A percentile compares a stretch with the other conserved stretches of the same genome.
Evolutionary conservation across 208 protist genomes (phyloP).

Genomic region (Endotrypanum monterogeii): DNA sequence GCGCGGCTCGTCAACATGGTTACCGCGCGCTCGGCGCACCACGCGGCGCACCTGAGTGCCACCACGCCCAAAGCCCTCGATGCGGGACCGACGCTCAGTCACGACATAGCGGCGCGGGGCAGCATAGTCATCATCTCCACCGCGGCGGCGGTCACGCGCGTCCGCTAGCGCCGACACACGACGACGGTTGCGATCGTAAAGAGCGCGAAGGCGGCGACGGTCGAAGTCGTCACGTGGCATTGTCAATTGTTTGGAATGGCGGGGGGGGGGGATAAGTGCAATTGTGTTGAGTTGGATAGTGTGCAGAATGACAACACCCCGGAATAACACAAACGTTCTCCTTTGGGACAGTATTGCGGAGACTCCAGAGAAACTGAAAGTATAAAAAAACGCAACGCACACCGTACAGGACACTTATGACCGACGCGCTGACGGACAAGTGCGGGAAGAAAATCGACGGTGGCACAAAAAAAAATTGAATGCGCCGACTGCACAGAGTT

Average conservation of each 20-base stretch:
- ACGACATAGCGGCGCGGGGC: slow-evolving; percentile 83
- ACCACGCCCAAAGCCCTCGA: slow-evolving; percentile 84
- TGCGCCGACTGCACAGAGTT: background rate
- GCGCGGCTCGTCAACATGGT: background rate
- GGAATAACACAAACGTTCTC: background rate
- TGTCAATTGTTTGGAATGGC: background rate
- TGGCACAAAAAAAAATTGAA: background rate
- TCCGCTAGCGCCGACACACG: slow-evolving; percentile 74
- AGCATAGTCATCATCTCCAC: slow-evolving; percentile 38
- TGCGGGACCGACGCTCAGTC: slow-evolving; percentile 66
- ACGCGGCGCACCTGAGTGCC: slow-evolving; percentile 65
- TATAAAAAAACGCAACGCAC: background rate
- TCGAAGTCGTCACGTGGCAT: slow-evolving; percentile 78
- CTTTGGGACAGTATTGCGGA: background rate
- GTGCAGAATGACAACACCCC: background rate
- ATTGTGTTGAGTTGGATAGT: background rate
- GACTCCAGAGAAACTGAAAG: background rate
- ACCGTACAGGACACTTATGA: background rate
- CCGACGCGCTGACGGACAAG: background rate
- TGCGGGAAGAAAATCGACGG: background rate
- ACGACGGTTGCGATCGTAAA: slow-evolving; percentile 82
- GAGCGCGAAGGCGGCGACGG: slow-evolving; percentile 72
- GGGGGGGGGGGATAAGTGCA: no score
- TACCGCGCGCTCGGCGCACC: slow-evolving; percentile 24
- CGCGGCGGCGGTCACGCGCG: slow-evolving; percentile 68